Conservation (phyloP, 345 rosid species). For the Populus alba region DNA sequence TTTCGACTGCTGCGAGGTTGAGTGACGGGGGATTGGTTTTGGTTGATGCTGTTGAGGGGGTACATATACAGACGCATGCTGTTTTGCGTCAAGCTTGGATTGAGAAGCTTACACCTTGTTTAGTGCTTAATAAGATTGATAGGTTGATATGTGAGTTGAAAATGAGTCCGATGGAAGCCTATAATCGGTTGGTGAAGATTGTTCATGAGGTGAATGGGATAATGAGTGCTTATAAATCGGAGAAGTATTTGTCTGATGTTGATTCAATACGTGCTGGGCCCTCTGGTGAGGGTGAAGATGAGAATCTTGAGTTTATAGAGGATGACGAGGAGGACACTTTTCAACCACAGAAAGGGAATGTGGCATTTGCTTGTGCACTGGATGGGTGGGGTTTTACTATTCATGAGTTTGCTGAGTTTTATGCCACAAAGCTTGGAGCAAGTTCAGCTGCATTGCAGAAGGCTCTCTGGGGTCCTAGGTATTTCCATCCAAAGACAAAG, state of each 20-base stretch:
- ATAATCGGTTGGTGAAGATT: constrained; percentile 70
- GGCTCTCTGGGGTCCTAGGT: constrained; percentile 91
- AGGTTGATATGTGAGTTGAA: constrained; percentile 82
- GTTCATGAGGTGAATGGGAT: constrained; percentile 93
- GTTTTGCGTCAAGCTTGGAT: constrained; percentile 88
- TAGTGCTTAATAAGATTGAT: constrained; percentile 91
- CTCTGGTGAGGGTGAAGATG: constrained; percentile 48
- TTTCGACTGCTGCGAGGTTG: constrained; percentile 83
- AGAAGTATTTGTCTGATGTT: constrained; percentile 89
- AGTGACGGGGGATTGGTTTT: constrained; percentile 87
- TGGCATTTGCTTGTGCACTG: constrained; percentile 77
- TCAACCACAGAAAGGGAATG: constrained; percentile 92
- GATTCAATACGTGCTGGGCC: constrained; percentile 69
- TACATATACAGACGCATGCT: constrained; percentile 90
- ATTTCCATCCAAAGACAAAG: constrained; percentile 60
- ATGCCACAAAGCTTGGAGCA: constrained; percentile 78
- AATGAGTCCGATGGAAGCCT: constrained; percentile 84
- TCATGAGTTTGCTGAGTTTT: constrained; percentile 72
- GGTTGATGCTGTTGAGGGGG: constrained; percentile 97
- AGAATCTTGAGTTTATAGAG: constrained; percentile 64
- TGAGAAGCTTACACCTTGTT: constrained; percentile 87
- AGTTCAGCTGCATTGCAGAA: constrained; percentile 60
- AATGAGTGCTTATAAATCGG: constrained; percentile 74
- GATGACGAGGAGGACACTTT: constrained; percentile 93
- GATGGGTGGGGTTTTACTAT: constrained; percentile 95